A percentile compares a stretch with the other conserved stretches of the same genome.
Conservation (phyloP, 2,329 filamentous ascomycete species). For the Phialophora verrucosa region DNA sequence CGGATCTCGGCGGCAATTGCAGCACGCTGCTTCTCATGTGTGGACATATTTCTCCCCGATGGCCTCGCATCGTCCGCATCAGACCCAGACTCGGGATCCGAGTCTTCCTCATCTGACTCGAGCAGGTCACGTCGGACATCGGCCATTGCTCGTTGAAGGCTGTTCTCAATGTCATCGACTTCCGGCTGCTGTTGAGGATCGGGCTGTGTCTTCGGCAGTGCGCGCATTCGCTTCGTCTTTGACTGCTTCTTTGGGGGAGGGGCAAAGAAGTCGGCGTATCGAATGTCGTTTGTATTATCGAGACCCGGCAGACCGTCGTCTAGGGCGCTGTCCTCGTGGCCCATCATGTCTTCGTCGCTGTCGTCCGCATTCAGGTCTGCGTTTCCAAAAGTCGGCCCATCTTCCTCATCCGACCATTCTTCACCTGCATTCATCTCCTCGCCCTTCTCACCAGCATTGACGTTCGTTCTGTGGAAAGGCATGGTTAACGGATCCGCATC, state of each 20-base stretch:
- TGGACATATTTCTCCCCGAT: slow-evolving; percentile 58
- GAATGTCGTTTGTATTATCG: slow-evolving; percentile 83
- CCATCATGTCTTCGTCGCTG: slow-evolving; percentile 64
- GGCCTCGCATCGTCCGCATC: slow-evolving; percentile 31
- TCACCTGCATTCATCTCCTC: slow-evolving; percentile 46
- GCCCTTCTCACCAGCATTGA: slow-evolving; percentile 18
- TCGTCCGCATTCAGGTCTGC: slow-evolving; percentile 74
- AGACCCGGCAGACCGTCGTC: slow-evolving; percentile 62
- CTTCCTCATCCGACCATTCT: slow-evolving; percentile 70
- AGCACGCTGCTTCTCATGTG: slow-evolving; percentile 84
- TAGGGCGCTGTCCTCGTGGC: slow-evolving; percentile 58
- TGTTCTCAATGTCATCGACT: slow-evolving; percentile 61
- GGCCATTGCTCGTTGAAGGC: slow-evolving; percentile 81
- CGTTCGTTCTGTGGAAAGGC: slow-evolving; percentile 42
- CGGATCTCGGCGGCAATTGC: slow-evolving; percentile 90
- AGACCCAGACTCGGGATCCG: slow-evolving; percentile 62
- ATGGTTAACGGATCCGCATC: slow-evolving; percentile 71
- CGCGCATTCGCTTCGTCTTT: slow-evolving; percentile 60
- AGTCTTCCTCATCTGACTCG: slow-evolving; percentile 70
- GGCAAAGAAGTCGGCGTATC: slow-evolving; percentile 92
- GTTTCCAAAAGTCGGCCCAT: slow-evolving; percentile 82
- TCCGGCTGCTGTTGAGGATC: slow-evolving; percentile 51
- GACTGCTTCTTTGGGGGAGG: slow-evolving; percentile 75
- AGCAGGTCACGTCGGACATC: slow-evolving; percentile 90
- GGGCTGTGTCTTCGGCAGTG: slow-evolving; percentile 60